Conservation (phyloP, 148 eudicot genomes). For the Tetragonia tetragonoides region DNA sequence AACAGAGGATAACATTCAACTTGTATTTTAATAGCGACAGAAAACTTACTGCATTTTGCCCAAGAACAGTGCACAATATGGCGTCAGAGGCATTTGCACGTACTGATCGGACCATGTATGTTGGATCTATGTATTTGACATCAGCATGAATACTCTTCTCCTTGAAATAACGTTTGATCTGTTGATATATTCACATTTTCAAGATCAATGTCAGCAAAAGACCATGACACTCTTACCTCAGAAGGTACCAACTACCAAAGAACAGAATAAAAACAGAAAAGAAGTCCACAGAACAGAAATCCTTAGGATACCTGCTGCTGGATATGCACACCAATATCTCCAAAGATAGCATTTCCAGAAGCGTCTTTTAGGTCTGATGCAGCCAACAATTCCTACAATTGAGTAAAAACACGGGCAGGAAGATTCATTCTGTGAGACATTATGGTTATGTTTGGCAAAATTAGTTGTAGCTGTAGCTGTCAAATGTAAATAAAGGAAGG, state of each 20-base stretch:
- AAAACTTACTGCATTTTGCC: conserved; percentile 50
- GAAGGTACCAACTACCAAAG: neutral
- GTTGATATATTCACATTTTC: conserved; percentile 10
- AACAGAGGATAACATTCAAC: neutral
- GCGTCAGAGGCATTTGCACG: conserved; percentile 57
- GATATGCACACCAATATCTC: conserved; percentile 50
- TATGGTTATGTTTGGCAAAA: too few relatives aligned
- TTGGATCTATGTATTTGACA: conserved; percentile 53
- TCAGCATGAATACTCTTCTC: conserved; percentile 40
- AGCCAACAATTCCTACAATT: conserved; percentile 39
- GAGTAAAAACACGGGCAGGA: neutral
- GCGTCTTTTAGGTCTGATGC: conserved; percentile 44
- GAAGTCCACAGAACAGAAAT: neutral
- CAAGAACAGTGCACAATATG: conserved; percentile 51
- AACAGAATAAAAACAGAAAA: neutral
- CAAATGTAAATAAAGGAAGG: too few relatives aligned
- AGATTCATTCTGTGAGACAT: neutral
- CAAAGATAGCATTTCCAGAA: conserved; percentile 48
- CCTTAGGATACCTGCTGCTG: conserved; percentile 31
- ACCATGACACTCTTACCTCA: neutral
- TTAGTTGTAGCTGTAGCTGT: too few relatives aligned
- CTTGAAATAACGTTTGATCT: conserved; percentile 44
- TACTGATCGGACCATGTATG: conserved; percentile 49
- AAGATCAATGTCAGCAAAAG: neutral
- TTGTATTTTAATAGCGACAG: neutral